Percentiles rank a stretch among this genome's conserved stretches.
phyloP scores from a whole-genome alignment of 2,329 filamentous ascomycete species.

The Claviceps pazoutovae region DNA sequence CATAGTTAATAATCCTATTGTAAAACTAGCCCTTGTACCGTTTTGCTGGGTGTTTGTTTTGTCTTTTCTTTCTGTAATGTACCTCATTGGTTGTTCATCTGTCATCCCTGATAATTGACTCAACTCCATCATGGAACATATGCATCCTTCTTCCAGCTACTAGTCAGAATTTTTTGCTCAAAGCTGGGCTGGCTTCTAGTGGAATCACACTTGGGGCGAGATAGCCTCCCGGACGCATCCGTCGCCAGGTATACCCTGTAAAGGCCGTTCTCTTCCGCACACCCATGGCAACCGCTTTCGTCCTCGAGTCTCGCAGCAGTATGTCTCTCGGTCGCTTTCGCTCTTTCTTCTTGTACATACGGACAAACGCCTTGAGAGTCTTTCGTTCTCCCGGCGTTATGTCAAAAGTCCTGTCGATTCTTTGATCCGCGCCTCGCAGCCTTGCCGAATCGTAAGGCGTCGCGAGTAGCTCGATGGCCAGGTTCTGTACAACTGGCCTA shows the following conservation, averaged over 20 bases:
- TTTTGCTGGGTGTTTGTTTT: neutral
- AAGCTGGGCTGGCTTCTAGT: neutral
- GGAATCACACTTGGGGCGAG: slow-evolving; percentile 6
- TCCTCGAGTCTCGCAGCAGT: slow-evolving; percentile 58
- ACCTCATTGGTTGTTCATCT: too few relatives aligned
- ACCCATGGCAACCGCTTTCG: slow-evolving; percentile 56
- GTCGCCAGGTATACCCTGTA: slow-evolving; percentile 74
- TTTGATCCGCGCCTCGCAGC: slow-evolving; percentile 34
- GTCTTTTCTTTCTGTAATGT: neutral
- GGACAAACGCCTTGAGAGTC: slow-evolving; percentile 35
- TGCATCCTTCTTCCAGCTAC: neutral
- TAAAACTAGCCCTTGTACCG: neutral
- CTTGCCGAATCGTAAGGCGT: slow-evolving; percentile 33
- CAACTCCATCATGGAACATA: neutral
- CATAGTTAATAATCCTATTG: slow-evolving; percentile 1
- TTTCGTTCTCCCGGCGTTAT: slow-evolving; percentile 24
- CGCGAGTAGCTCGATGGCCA: slow-evolving; percentile 31
- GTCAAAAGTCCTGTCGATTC: slow-evolving; percentile 27
- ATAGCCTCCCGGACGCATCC: slow-evolving; percentile 25
- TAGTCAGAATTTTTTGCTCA: neutral
- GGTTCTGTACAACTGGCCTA: slow-evolving; percentile 25
- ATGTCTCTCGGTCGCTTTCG: slow-evolving; percentile 74
- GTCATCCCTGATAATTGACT: neutral
- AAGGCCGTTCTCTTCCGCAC: slow-evolving; percentile 75
- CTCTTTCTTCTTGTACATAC: slow-evolving; percentile 45